Evolutionary conservation across 2,329 filamentous ascomycete genomes (phyloP).

Genomic region (Neoascochyta sp.): DNA sequence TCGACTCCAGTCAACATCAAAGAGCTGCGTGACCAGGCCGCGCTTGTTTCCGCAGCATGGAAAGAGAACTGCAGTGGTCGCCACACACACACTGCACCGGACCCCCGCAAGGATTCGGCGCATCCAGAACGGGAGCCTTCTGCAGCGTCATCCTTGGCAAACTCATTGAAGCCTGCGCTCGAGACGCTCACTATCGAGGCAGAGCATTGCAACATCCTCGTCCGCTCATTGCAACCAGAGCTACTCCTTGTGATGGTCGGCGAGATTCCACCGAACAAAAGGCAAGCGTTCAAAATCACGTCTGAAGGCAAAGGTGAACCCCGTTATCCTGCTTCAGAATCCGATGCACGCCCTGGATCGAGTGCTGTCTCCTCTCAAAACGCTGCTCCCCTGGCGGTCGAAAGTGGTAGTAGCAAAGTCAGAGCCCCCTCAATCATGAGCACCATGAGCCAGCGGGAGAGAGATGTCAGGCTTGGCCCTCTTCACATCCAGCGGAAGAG

Average conservation of each 20-base stretch:
- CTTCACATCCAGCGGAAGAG: conserved; percentile 50
- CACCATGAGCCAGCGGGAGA: conserved; percentile 37
- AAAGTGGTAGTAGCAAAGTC: conserved; percentile 10
- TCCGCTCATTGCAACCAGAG: conserved; percentile 45
- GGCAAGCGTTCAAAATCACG: conserved; percentile 42
- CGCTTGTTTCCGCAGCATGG: conserved; percentile 49
- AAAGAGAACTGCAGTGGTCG: conserved; percentile 41
- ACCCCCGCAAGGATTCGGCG: conserved; percentile 9
- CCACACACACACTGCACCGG: conserved; percentile 11
- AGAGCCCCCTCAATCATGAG: conserved; percentile 34
- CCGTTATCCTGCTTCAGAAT: conserved; percentile 34
- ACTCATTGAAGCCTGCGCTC: conserved; percentile 24
- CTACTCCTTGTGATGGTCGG: conserved; percentile 49
- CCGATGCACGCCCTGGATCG: conserved; percentile 6
- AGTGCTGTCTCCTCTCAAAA: conserved; percentile 5
- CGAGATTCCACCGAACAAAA: conserved; percentile 43
- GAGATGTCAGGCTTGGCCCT: conserved; percentile 37
- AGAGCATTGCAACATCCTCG: conserved; percentile 45
- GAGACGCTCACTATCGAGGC: conserved; percentile 48
- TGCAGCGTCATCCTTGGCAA: conserved; percentile 6
- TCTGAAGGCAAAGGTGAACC: conserved; percentile 42
- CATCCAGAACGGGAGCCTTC: conserved; percentile 6
- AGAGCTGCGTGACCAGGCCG: conserved; percentile 48
- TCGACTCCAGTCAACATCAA: conserved; percentile 48
- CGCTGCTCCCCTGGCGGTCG: conserved; percentile 5